Conservation (phyloP, 345 rosid genomes). For the Raphanus sativus region DNA sequence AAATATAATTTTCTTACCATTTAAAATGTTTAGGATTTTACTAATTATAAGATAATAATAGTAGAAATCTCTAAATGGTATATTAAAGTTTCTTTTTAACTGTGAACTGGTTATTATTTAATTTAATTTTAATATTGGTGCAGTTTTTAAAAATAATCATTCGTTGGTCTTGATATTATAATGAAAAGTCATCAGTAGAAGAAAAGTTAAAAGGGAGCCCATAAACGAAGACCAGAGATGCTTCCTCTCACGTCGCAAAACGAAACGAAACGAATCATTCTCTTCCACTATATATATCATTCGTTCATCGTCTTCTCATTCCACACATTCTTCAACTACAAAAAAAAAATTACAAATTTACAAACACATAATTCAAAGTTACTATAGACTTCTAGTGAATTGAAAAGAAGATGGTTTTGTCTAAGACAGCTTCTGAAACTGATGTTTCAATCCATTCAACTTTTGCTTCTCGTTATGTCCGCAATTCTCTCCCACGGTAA, state of each 20-base stretch:
- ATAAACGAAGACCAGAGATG: conserved; percentile 31
- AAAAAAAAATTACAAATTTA: background rate
- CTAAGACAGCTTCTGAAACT: conserved; percentile 58
- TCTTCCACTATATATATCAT: conserved; percentile 31
- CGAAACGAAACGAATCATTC: background rate
- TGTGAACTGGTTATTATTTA: background rate
- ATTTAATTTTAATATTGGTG: background rate
- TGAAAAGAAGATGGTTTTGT: conserved; percentile 55
- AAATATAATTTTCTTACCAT: background rate
- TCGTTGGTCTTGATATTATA: conserved; percentile 1
- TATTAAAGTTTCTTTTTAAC: background rate
- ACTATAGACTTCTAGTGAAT: background rate
- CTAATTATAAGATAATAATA: background rate
- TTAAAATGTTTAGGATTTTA: background rate
- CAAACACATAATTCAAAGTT: background rate
- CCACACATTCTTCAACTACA: conserved; percentile 23
- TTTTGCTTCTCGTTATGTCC: conserved; percentile 85
- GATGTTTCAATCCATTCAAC: conserved; percentile 81
- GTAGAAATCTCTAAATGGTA: background rate
- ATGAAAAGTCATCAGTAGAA: conserved; percentile 16
- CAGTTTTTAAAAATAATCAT: background rate
- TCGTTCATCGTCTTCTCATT: conserved; percentile 12
- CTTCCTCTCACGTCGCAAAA: conserved; percentile 34
- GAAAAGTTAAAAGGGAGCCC: conserved; percentile 15
- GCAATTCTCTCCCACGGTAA: conserved; percentile 70